Base-by-base conservation (phyloP, 2,329 filamentous ascomycete genomes). In the Colletotrichum sojae region DNA sequence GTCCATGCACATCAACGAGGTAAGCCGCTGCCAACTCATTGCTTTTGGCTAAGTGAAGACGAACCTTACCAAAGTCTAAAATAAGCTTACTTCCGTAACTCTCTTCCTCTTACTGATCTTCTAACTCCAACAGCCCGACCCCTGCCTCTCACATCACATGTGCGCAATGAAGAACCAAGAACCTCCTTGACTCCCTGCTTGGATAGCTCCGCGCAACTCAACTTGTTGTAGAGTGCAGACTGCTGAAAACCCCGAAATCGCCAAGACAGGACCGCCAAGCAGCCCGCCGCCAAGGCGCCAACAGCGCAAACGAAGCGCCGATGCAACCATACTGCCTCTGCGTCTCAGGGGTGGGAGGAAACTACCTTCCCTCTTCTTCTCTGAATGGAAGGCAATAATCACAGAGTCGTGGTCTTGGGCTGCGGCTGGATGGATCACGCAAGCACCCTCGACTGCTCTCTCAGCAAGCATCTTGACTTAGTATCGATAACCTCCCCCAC, bases 281-380 rank as follows among this genome's bases (percentile, higher is more conserved):
- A 48, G 40, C 51, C 39, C 27, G 60, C 53, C 53, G 65, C 65
- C 65, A 68, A 68, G 65, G 22, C 61, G 65, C 65, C 61, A 68
- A 58, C 48, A 15, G n/a, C 53, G 48, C 45, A 49, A 48, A 54
- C 48, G 27, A 68, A 51, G 61, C 54, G 18, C 39, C 18, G 45
- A 49, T 68, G 54, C 49, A 68, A 65, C 65, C 61, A 46, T 43
- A 40, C 46, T 53, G 18, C 54, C 40, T 40, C 53, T 10, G 10
- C 39, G 16, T 49, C 16, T 31, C 48, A 39, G 48, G 61, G 27
- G 36, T 55, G 40, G 5, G 43, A 22, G 20, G 15, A 69, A 66
- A 69, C 49, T 40, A 69, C 66, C 66, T 69, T 69, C 61, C 66
- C 20, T 66, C 62, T 69, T 66, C 54, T 69, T 49, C 36, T 48